Base-by-base conservation (phyloP, 257 asterid species). In the Jacaranda copaia region DNA sequence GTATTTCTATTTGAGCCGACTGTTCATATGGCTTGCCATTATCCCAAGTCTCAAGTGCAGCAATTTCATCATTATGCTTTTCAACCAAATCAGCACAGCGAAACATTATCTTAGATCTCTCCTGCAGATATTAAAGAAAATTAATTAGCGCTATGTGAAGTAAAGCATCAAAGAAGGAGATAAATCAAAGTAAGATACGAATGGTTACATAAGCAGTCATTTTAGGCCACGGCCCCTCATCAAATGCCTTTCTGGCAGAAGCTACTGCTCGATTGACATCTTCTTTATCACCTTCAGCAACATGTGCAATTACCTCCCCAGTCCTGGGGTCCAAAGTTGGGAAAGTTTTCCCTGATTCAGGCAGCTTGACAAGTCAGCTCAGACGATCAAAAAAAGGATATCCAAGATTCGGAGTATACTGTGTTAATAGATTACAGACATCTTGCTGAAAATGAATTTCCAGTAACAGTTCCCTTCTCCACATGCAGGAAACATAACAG, bases 181-280 rank as follows among this genome's bases (percentile, higher is more conserved):
- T n/a, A 66, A 58, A 38, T 13, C 6, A 69, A 19, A 14, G 39
- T 62, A 64, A 56, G 58, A 35, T 57, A 36, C 59, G 38, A 60
- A 55, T 55, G 8, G 46, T 81, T 87, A 91, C 96, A 86, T 89
- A 91, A 66, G 96, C 96, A 55, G 91, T 82, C 92, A 91, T 80
- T 75, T 64, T 91, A 43, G 94, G 96, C 96, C 96, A 91, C 0
- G 96, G 91, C 60, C 96, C 94, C 72, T 87, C 90, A 46, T 89
- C 94, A 81, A 91, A 91, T 6, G 96, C 96, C 82, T 86, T 86
- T 13, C 94, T 92, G 36, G 96, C 96, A 62, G 91, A 88, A 72
- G 85, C 84, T n/a, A 91, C 96, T 15, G 96, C 96, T 73, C 90
- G 81, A 49, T 89, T 73, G 62, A 87, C n/a, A 81, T 91, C 96